Evolutionary conservation across 2,329 filamentous ascomycete genomes (phyloP).

Genomic region (Cucurbitaria berberidis): DNA sequence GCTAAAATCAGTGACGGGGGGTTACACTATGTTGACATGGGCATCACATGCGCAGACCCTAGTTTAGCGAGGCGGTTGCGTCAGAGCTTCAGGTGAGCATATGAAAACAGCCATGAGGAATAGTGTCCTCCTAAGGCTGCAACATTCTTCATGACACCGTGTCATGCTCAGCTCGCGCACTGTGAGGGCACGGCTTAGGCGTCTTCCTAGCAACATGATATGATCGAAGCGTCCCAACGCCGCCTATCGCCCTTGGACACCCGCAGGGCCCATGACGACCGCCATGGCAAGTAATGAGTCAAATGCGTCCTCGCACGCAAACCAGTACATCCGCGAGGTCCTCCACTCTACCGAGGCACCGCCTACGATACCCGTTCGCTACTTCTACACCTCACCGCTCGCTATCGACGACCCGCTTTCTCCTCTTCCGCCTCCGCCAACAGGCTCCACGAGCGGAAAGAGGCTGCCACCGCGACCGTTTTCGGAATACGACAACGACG

Average conservation of each 20-base stretch:
- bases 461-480: constrained; percentile 77
- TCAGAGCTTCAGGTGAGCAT: constrained; percentile 33
- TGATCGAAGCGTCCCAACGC: constrained; percentile 13
- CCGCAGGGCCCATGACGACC: constrained; percentile 9
- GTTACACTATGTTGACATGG: no score
- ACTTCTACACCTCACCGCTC: constrained; percentile 83
- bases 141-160: constrained; percentile 11
- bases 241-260: constrained; percentile 3
- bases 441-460: constrained; percentile 51
- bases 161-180: constrained; percentile 3
- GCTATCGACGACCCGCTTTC: constrained; percentile 91
- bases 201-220: constrained; percentile 15
- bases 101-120: constrained; percentile 16
- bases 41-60: constrained; percentile 31
- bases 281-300: constrained; percentile 28
- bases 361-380: constrained; percentile 53
- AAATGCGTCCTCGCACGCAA: constrained; percentile 42
- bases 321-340: constrained; percentile 54
- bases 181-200: constrained; percentile 13
- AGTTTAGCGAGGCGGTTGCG: constrained; percentile 35
- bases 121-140: constrained; percentile 26
- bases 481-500: constrained; percentile 76
- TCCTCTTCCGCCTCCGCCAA: constrained; percentile 63
- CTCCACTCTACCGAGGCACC: constrained; percentile 48
- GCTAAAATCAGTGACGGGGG: no score